Conservation (phyloP, 345 rosid species). For the Theobroma cacao region DNA sequence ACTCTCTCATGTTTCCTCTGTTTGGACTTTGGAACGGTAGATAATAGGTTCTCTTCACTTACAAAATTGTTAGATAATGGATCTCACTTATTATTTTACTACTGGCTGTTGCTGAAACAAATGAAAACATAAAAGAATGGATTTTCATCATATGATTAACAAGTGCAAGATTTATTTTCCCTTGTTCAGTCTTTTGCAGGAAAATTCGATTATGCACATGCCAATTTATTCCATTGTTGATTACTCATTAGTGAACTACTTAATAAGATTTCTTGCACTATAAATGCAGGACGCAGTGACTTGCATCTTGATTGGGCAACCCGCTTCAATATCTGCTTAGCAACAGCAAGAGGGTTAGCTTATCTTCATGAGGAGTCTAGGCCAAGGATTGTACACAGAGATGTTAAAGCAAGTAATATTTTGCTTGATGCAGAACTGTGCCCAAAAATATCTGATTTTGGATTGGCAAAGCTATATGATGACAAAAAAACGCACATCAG, state of each 20-base stretch:
- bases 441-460: conserved; percentile 66
- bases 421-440: conserved; percentile 45
- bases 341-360: conserved; percentile 46
- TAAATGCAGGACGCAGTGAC: conserved; percentile 25
- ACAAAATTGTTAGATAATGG: neutral
- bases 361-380: conserved; percentile 61
- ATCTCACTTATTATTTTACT: too few relatives aligned
- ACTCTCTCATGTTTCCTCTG: neutral
- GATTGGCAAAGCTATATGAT: conserved; percentile 59
- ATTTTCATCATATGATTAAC: neutral
- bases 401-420: conserved; percentile 59
- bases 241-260: neutral
- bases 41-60: neutral
- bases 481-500: conserved; percentile 54
- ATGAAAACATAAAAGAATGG: neutral
- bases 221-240: neutral
- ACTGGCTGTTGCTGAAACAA: neutral
- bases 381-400: conserved; percentile 51
- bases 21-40: neutral
- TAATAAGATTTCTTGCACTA: neutral
- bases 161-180: neutral
- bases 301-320: conserved; percentile 44
- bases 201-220: neutral
- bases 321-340: conserved; percentile 43
- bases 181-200: neutral